Percentiles rank a stretch among this genome's conserved stretches.
phyloP scores from a whole-genome alignment of 352 stramenopile genomes.

The Elongisporangium undulatum region DNA sequence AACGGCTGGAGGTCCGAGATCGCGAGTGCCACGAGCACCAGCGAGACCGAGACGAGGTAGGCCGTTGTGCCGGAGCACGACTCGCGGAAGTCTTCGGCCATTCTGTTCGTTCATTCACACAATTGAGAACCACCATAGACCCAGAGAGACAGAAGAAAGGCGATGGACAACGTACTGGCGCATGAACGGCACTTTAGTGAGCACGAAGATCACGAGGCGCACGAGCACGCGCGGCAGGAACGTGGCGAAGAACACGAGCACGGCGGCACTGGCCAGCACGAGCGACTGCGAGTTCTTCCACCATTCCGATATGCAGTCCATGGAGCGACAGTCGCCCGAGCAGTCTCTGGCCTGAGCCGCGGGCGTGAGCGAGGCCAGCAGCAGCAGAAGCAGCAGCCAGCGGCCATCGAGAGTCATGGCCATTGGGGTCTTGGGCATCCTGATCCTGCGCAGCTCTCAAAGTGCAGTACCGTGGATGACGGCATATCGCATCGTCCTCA shows the following conservation, averaged over 20 bases:
- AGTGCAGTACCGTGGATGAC: neutral
- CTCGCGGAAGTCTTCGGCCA: slow-evolving; percentile 76
- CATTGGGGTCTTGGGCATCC: neutral
- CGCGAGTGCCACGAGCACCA: slow-evolving; percentile 58
- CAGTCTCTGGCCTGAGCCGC: slow-evolving; percentile 9
- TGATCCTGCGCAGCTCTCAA: no score
- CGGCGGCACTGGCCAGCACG: slow-evolving; percentile 49
- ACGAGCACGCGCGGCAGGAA: slow-evolving; percentile 85
- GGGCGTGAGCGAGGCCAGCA: slow-evolving; percentile 5
- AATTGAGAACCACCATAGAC: neutral
- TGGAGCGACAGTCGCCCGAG: slow-evolving; percentile 30
- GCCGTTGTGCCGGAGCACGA: slow-evolving; percentile 76
- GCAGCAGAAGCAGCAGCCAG: neutral
- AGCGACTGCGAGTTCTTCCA: slow-evolving; percentile 36
- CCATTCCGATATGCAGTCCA: slow-evolving; percentile 53
- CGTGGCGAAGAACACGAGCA: slow-evolving; percentile 84
- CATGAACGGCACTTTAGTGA: slow-evolving; percentile 84
- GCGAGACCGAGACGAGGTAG: slow-evolving; percentile 78
- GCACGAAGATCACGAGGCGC: slow-evolving; percentile 79
- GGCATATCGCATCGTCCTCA: neutral
- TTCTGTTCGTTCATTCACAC: slow-evolving; percentile 18
- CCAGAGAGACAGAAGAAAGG: neutral
- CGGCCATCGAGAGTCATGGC: neutral
- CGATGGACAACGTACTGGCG: slow-evolving; percentile 42
- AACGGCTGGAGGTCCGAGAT: slow-evolving; percentile 57